Base-by-base conservation (phyloP, 2,329 filamentous ascomycete species). In the Lasiodiplodia citricola region DNA sequence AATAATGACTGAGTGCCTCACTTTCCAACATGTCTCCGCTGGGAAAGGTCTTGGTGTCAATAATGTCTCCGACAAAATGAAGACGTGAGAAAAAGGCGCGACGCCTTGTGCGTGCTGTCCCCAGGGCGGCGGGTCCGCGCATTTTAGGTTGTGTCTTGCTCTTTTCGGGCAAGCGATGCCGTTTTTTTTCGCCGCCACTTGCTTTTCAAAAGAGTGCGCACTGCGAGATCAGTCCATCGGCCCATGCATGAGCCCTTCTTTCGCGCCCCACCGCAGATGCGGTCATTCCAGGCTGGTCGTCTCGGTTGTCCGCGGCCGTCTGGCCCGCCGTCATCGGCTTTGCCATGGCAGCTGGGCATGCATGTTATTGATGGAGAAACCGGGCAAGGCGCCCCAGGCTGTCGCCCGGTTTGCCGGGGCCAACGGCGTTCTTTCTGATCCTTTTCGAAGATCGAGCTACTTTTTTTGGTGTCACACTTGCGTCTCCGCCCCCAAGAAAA, bases 391-490 rank as follows among this genome's bases (percentile, higher is more conserved):
- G 41, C 58, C 58, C 58, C 23, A 28, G 23, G 35, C 56, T 44
- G 35, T 44, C 10, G 41, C 58, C 58, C 58, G 44, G 50, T 63
- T 50, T 64, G 47, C 31, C 60, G 60, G 60, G 35, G 25, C 58
- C 60, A 64, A 64, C 60, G 60, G 60, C 47, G 47, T 64, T 21
- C 47, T 64, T 64, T 64, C 41, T 64, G 60, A 64, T 64, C 44
- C 60, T 64, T 64, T 64, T 44, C 47, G 60, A 64, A 41, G 60
- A 54, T 64, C 47, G 60, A 64, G 60, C 60, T 64, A 64, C 44
- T 64, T 64, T 52, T 47, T 54, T 28, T 64, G 60, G 60, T 37
- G 28, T 25, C 60, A 52, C 47, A 13, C 60, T 31, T 51, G 28
- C 41, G 47, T 25, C 21, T 63, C 58, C 41, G 58, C 41, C 23